phyloP scores from a whole-genome alignment of 495 filamentous ascomycete species.

The Rhypophila decipiens region DNA sequence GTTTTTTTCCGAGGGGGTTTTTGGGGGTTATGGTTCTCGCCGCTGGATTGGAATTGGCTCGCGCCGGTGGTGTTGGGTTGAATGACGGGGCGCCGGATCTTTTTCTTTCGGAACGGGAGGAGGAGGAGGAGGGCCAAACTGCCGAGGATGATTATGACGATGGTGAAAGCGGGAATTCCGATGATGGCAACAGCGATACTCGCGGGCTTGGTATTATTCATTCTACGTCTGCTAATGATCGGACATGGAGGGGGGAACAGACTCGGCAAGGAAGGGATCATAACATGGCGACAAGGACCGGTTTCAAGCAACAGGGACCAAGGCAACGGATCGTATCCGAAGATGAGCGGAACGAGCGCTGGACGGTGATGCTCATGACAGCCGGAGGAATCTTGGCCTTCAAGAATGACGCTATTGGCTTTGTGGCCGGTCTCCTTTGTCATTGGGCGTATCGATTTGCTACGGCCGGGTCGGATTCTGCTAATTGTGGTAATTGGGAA shows the following conservation, averaged over 20 bases:
- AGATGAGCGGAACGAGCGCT: slow-evolving; percentile 60
- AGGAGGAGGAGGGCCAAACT: slow-evolving; percentile 12
- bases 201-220: too few relatives aligned
- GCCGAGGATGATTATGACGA: slow-evolving; percentile 11
- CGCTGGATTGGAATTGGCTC: slow-evolving; percentile 76
- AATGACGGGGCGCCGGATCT: slow-evolving; percentile 65
- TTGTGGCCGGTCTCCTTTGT: slow-evolving; percentile 64
- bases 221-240: too few relatives aligned
- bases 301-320: too few relatives aligned
- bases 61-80: slow-evolving; percentile 77
- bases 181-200: too few relatives aligned
- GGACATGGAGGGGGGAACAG: too few relatives aligned
- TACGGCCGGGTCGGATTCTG: too few relatives aligned
- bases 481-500: too few relatives aligned
- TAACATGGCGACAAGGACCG: too few relatives aligned
- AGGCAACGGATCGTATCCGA: slow-evolving; percentile 41
- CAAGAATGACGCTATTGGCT: slow-evolving; percentile 81
- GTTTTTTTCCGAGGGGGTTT: slow-evolving; percentile 62
- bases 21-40: slow-evolving; percentile 85
- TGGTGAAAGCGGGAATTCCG: background rate
- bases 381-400: slow-evolving; percentile 76
- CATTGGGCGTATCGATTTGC: slow-evolving; percentile 38
- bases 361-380: slow-evolving; percentile 85
- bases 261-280: background rate
- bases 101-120: too few relatives aligned